Evolutionary conservation across 164 flowering plant genomes (phyloP).

Genomic region (Vitis cinerea): DNA sequence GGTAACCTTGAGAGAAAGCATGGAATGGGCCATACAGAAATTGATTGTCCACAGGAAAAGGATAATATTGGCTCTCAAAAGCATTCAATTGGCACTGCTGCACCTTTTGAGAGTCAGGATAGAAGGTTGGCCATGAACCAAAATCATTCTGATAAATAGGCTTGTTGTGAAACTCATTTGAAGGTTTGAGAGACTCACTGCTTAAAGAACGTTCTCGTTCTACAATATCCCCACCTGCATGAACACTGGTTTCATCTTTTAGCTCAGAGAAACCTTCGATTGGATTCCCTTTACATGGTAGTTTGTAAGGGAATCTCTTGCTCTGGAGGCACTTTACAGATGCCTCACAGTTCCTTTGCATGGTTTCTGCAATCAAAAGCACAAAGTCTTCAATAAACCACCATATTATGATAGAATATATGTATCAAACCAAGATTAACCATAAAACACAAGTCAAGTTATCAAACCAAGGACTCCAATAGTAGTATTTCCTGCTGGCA

Average conservation of each 20-base stretch:
- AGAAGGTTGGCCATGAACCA: slow-evolving; percentile 38
- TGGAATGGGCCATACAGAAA: slow-evolving; percentile 49
- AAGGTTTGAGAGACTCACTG: slow-evolving; percentile 36
- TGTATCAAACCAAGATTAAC: not conserved
- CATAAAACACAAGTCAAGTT: not conserved
- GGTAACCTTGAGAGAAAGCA: slow-evolving; percentile 47
- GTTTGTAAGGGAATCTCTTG: slow-evolving; percentile 39
- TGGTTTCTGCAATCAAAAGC: slow-evolving; percentile 41
- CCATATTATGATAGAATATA: no score
- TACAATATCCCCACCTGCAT: slow-evolving; percentile 33
- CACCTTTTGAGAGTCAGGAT: slow-evolving; percentile 47
- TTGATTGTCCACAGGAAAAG: slow-evolving; percentile 40
- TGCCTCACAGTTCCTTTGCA: slow-evolving; percentile 69
- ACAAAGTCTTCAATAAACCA: not conserved
- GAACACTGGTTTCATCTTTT: slow-evolving; percentile 34
- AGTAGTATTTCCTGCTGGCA: not conserved
- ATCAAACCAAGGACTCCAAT: no score
- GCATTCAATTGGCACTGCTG: slow-evolving; percentile 44
- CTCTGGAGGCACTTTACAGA: slow-evolving; percentile 52
- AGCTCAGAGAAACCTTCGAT: slow-evolving; percentile 35
- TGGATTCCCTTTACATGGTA: slow-evolving; percentile 32
- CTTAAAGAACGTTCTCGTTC: slow-evolving; percentile 27
- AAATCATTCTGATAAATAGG: slow-evolving; percentile 42
- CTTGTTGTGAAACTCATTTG: slow-evolving; percentile 33
- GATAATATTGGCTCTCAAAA: slow-evolving; percentile 43